Base-by-base conservation (phyloP, 768 basidiomycete genomes). In the Mycena albidolilacea region DNA sequence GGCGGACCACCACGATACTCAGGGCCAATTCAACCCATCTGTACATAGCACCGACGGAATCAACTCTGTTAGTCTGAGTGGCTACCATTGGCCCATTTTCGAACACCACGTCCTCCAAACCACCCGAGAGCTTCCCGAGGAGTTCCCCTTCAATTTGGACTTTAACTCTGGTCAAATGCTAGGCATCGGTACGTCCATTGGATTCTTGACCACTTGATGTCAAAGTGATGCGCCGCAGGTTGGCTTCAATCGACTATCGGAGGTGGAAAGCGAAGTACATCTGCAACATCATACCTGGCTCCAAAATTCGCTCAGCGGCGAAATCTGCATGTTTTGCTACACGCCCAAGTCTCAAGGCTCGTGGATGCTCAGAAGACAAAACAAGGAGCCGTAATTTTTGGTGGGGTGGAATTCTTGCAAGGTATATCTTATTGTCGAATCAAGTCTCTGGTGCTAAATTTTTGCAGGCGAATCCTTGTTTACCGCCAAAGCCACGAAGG, bases 1-100 rank as follows among this genome's bases (percentile, higher is more conserved):
- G 3, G 79, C 80, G 10, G 85, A 86, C 68, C 69, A 78, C 35
- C 85, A 85, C 67, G 79, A 85, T 69, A 84, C 78, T 46, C 78
- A 77, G 3, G 84, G 84, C 4, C 79, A 87, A 71, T 84, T 81
- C 70, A 74, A 84, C 69, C 84, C 86, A 2, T 50, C 74, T 0
- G 69, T 84, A 17, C 86, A 87, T 69, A 79, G 84, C 17, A 77
- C 76, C 35, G 57, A 73, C 8, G 86, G 86, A 21, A 75, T 78
- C 7, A 77, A 74, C 41, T 66, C 64, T 0, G 80, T 82, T 50
- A 82, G 81, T 66, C 72, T 86, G 5, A 72, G 78, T 9, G 82
- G 84, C 3, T 80, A 73, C 62, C 77, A 81, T 11, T 61, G 64
- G 9, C 69, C 70, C 17, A 79, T 84, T 7, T 67, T 69, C 15